These are phyloP conservation scores for Canavalia gladiata DNA, from an alignment of 306 rosid species.

Conservation along the genomic window DNA sequence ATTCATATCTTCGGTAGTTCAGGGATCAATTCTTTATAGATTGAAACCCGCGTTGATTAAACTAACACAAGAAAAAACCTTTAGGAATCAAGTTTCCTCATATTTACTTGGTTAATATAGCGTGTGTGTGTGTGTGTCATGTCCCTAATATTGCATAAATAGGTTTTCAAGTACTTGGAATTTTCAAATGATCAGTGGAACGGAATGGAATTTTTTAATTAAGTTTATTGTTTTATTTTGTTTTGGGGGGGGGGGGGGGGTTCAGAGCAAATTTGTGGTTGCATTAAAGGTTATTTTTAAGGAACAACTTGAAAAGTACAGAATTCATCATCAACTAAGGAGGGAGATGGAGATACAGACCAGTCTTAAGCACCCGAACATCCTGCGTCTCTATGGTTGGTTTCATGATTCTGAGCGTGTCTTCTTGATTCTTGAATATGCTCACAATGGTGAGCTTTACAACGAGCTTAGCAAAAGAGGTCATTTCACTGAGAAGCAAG, in stretches of 20 bases:
- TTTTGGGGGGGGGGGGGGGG: neutral
- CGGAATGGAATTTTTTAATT: neutral
- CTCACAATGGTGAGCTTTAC: conserved; percentile 88
- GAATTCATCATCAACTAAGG: conserved; percentile 71
- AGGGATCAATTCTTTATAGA: no score
- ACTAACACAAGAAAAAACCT: no score
- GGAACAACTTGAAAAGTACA: conserved; percentile 81
- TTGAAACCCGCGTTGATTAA: no score
- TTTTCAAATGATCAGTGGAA: conserved; percentile 7
- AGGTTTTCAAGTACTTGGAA: neutral
- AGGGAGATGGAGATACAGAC: conserved; percentile 89
- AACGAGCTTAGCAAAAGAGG: conserved; percentile 62
- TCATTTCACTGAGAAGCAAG: conserved; percentile 69
- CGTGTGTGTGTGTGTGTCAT: no score
- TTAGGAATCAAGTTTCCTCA: no score
- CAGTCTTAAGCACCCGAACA: conserved; percentile 70
- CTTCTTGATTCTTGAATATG: conserved; percentile 85
- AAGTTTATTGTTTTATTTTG: neutral
- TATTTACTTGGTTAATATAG: no score
- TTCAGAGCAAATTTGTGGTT: conserved; percentile 76
- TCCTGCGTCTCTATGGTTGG: conserved; percentile 85
- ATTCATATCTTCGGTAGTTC: no score
- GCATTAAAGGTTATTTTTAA: conserved; percentile 84
- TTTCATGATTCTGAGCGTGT: conserved; percentile 79
- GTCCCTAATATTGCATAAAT: neutral